phyloP scores from a whole-genome alignment of 1,284 basidiomycete genomes.

The Pyrrhoderma lamaoense region DNA sequence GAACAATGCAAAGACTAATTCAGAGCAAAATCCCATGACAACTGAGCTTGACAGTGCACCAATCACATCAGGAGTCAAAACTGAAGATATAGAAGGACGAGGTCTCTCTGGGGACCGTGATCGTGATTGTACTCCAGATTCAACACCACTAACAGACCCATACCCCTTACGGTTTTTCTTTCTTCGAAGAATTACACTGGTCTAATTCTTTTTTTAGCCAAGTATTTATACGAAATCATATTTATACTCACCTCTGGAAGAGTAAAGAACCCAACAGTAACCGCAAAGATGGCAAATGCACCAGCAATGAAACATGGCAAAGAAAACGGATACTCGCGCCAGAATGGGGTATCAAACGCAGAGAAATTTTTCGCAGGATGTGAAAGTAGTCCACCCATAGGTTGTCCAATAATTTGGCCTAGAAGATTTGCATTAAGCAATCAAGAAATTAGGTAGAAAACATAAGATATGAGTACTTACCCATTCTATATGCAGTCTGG shows the following conservation, averaged over 20 bases:
- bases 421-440: neutral
- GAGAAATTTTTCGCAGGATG: constrained; percentile 21
- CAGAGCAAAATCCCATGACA: constrained; percentile 16
- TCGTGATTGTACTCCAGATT: neutral
- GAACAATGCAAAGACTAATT: constrained; percentile 19
- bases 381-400: constrained; percentile 22
- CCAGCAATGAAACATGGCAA: constrained; percentile 22
- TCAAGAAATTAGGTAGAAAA: neutral
- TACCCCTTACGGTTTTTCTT: constrained; percentile 11
- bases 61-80: constrained; percentile 16
- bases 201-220: neutral
- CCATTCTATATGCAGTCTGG: constrained; percentile 18
- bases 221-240: neutral
- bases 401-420: constrained; percentile 19
- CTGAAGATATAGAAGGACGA: constrained; percentile 16
- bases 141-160: constrained; percentile 5
- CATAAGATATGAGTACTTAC: neutral
- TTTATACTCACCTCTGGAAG: constrained; percentile 20
- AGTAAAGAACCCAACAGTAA: constrained; percentile 18
- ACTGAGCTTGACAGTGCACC: constrained; percentile 13
- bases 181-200: constrained; percentile 7
- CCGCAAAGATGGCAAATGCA: constrained; percentile 20
- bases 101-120: neutral
- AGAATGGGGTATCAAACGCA: constrained; percentile 21
- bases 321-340: constrained; percentile 22